Evolutionary conservation across 148 eudicot genomes (phyloP), one percentile per base, ranked within the genome.

Genomic region (Arctostaphylos glauca): DNA sequence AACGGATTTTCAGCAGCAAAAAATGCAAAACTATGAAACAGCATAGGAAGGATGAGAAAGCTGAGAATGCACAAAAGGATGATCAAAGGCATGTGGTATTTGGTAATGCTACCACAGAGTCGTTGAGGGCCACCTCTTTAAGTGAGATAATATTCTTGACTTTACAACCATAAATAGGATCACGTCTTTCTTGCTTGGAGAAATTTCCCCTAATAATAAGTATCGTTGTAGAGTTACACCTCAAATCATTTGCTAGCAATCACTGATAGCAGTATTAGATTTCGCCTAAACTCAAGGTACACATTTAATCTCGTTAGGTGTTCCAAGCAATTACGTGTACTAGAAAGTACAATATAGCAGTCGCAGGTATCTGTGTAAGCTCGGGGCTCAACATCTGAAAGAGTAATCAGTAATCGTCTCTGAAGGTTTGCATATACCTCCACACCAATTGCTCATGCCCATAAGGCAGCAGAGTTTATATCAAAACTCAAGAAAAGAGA

Each of bases 131-230:
- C 23, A 70, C 48, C 5, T 25, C 73, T 14, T 38, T 6, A 3
- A 72, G 50, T 72, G 44, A 46, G 18, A 68, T 38, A 68, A 14
- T 14, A 46, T 8, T 43, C 3, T 46, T 46, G 53, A 46, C 13
- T 73, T 74, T 74, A 5, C 76, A 74, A 74, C 77, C 54, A 47
- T 5, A 18, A 70, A 16, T 70, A 70, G 41, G 48, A 70, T 70
- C 74, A 70, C 10, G 19, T 19, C 49, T 46, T 73, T 46, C 14
- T 46, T 50, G 58, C 25, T 48, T 19, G 9, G n/a, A 74, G 77
- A 16, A 23, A 75, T 48, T 21, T 75, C 55, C 2, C 21, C 8
- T 8, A 52, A 75, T 75, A 50, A 21, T 49, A 4, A n/a, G 14
- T 49, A 75, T 21, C 1, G 31, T 50, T 58, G 58, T 10, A 50